phyloP scores from a whole-genome alignment of 225 moss, liverwort and hornwort species.

The Physcomitrium patens region DNA sequence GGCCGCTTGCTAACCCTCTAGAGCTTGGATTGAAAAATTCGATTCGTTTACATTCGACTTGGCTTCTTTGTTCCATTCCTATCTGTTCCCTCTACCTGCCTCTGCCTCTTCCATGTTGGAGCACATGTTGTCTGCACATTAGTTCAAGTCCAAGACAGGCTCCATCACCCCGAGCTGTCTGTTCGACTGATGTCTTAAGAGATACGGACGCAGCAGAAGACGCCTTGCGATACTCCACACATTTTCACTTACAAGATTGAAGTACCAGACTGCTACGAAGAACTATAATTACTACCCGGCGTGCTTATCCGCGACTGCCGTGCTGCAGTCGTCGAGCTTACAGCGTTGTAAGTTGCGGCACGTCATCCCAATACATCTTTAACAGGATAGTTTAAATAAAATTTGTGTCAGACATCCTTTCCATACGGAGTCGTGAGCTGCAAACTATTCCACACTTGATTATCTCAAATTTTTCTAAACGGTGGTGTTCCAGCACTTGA shows the following conservation, averaged over 20 bases:
- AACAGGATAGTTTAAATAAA: constrained; percentile 22
- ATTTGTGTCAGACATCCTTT: constrained; percentile 33
- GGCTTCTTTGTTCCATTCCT: constrained; percentile 48
- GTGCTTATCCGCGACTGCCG: constrained; percentile 24
- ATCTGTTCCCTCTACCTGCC: constrained; percentile 41
- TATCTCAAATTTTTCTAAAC: constrained; percentile 29
- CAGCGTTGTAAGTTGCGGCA: constrained; percentile 21
- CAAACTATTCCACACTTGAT: constrained; percentile 34
- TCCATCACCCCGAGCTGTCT: constrained; percentile 21
- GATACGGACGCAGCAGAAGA: constrained; percentile 19
- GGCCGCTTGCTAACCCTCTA: constrained; percentile 32
- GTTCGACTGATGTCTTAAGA: constrained; percentile 17
- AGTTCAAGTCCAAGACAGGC: constrained; percentile 25
- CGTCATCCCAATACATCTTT: constrained; percentile 17
- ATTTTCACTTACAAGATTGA: background rate
- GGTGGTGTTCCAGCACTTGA: constrained; percentile 33
- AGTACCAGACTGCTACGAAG: background rate
- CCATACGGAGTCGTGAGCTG: constrained; percentile 33
- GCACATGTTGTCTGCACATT: constrained; percentile 19
- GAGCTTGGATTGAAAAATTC: constrained; percentile 37
- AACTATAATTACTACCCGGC: constrained; percentile 4
- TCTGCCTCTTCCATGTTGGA: constrained; percentile 50
- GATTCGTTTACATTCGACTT: constrained; percentile 44
- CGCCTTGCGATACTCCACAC: constrained; percentile 17
- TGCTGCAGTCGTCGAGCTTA: constrained; percentile 5